Evolutionary conservation across 2,329 filamentous ascomycete genomes (phyloP).

Genomic region (Nothopassalora personata): DNA sequence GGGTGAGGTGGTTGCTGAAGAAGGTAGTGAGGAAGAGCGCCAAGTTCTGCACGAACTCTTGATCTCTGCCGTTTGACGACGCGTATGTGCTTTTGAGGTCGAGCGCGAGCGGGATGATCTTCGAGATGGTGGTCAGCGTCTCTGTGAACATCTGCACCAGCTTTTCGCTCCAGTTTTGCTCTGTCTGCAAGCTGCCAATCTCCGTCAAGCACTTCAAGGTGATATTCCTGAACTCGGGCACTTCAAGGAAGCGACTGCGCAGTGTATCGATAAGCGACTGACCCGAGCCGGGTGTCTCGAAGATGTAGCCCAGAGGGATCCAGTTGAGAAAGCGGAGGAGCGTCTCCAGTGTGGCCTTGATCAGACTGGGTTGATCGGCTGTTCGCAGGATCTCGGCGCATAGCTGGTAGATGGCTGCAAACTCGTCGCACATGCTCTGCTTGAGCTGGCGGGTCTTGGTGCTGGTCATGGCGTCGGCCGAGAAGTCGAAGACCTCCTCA

Average conservation of each 20-base stretch:
- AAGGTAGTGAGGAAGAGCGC: conserved; percentile 96
- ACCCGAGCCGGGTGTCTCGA: conserved; percentile 70
- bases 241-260: conserved; percentile 83
- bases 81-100: conserved; percentile 90
- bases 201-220: conserved; percentile 96
- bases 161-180: conserved; percentile 85
- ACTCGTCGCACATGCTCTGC: conserved; percentile 97
- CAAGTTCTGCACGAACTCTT: conserved; percentile 96
- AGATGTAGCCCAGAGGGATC: conserved; percentile 98
- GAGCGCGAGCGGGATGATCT: conserved; percentile 83
- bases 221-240: conserved; percentile 92
- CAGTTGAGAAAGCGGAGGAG: conserved; percentile 95
- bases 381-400: conserved; percentile 93
- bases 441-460: conserved; percentile 94
- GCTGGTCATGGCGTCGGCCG: conserved; percentile 98
- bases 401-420: conserved; percentile 95
- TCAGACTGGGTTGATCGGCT: conserved; percentile 77
- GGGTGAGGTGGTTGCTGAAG: conserved; percentile 85
- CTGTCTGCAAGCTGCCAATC: conserved; percentile 88
- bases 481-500: conserved; percentile 98
- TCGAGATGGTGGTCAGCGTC: conserved; percentile 84
- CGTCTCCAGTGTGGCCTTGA: conserved; percentile 96
- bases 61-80: conserved; percentile 84
- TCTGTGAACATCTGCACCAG: conserved; percentile 98
- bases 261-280: conserved; percentile 80